Base-by-base conservation (phyloP, 805 yeast species). In the Blastobotrys mokoenaii region DNA sequence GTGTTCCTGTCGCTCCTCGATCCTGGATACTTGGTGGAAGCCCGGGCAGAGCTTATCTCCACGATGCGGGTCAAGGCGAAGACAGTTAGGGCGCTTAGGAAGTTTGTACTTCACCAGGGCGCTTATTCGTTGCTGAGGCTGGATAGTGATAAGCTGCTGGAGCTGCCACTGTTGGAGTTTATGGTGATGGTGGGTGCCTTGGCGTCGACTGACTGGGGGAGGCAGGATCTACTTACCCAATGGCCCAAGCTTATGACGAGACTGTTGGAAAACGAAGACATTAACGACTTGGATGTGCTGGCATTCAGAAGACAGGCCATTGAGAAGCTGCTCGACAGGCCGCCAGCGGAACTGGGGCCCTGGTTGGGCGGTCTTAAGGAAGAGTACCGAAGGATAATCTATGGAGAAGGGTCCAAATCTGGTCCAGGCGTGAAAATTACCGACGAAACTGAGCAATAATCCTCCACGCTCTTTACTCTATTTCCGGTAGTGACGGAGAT, bases 181-280 rank as follows among this genome's bases (percentile, higher is more conserved):
- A 40, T 63, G 40, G 50, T 55, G 27, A 29, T 65, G 3, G 15
- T 65, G 36, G 43, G 34, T 5, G 47, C 53, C 1, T 36, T 68
- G n/a, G 45, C 60, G 0, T 18, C 41, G 5, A 47, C 52, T 2
- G 32, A 53, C 1, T 56, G 61, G 50, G 60, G 65, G 3, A 34
- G 52, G 9, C 27, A 40, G 1, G 58, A 51, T 16, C 47, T 68
- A 9, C 45, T 63, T 2, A 40, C 43, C 10, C 44, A 46, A 1
- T 65, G 66, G 66, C 61, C 67, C 1, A 37, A 42, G 5, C 51
- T 59, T 10, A 50, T 65, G 58, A 57, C 57, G 30, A 46, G 45
- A 17, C 41, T 65, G 34, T 47, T 65, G 10, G 57, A 58, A 38
- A 59, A 47, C 20, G 44, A 43, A 15, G 43, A 43, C 15, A 48